These are phyloP conservation scores for Panicum hallii DNA, from an alignment of 202 grass and related monocot species.

Conservation along the genomic window DNA sequence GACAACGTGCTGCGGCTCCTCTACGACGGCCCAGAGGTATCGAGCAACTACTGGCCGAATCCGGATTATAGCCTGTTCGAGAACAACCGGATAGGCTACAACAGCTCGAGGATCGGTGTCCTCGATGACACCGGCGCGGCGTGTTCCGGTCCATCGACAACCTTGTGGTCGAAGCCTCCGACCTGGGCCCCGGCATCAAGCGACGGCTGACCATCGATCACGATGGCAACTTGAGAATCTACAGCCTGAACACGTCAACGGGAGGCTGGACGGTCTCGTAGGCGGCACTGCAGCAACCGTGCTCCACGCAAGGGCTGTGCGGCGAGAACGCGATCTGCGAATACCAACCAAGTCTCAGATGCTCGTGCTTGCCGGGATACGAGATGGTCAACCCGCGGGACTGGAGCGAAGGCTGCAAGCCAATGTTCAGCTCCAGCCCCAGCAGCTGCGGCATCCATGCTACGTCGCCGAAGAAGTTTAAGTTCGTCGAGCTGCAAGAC, in stretches of 20 bases:
- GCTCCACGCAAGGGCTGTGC: slow-evolving; percentile 57
- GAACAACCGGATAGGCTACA: slow-evolving; percentile 42
- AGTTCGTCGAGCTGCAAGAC: slow-evolving; percentile 42
- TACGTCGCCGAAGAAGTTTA: not conserved
- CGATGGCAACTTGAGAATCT: slow-evolving; percentile 55
- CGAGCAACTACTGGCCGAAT: slow-evolving; percentile 69
- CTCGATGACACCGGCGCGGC: slow-evolving; percentile 28
- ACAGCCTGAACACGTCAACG: slow-evolving; percentile 50
- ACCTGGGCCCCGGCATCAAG: slow-evolving; percentile 21
- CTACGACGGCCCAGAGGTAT: slow-evolving; percentile 45
- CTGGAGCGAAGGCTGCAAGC: slow-evolving; percentile 54
- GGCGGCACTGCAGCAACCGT: slow-evolving; percentile 32
- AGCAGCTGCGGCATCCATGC: slow-evolving; percentile 28
- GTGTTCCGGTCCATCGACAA: slow-evolving; percentile 52
- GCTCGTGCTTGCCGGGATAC: slow-evolving; percentile 52
- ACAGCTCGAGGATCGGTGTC: slow-evolving; percentile 50
- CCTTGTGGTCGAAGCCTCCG: slow-evolving; percentile 15
- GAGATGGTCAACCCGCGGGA: slow-evolving; percentile 45
- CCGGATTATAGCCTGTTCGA: not conserved
- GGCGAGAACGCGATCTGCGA: slow-evolving; percentile 63
- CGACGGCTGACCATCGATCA: slow-evolving; percentile 50
- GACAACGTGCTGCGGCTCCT: slow-evolving; percentile 61
- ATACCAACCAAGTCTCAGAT: slow-evolving; percentile 44
- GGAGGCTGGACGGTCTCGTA: slow-evolving; percentile 49
- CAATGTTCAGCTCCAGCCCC: slow-evolving; percentile 8